Evolutionary conservation across 306 rosid genomes (phyloP).

Genomic region (Vigna radiata): DNA sequence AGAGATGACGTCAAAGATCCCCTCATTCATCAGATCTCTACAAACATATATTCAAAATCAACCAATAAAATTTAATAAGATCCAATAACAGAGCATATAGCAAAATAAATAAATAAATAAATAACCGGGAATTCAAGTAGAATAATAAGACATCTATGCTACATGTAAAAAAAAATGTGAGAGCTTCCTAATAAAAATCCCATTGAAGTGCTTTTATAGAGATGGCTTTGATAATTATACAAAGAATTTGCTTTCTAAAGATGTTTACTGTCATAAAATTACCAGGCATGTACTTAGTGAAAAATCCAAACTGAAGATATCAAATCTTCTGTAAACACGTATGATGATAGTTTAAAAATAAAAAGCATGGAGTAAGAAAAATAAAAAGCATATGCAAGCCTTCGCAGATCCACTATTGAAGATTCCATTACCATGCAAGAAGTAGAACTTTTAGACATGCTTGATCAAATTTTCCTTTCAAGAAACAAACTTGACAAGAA

Average conservation of each 20-base stretch:
- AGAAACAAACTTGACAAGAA: constrained; percentile 2
- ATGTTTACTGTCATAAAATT: background rate
- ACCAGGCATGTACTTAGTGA: background rate
- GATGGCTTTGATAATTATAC: constrained; percentile 5
- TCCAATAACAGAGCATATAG: background rate
- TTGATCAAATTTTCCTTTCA: constrained; percentile 27
- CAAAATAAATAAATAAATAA: background rate
- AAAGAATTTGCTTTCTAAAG: constrained; percentile 19
- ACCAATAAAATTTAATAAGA: constrained; percentile 20
- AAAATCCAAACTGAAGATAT: constrained; percentile 15
- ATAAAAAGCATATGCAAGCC: constrained; percentile 7
- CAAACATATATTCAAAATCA: constrained; percentile 40
- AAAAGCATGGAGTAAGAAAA: background rate
- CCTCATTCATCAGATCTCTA: constrained; percentile 97
- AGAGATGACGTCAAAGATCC: constrained; percentile 78
- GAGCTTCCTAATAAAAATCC: constrained; percentile 18
- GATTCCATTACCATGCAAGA: constrained; percentile 12
- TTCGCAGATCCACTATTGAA: background rate
- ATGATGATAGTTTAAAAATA: constrained; percentile 4
- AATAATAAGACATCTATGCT: background rate
- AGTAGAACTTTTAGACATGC: background rate
- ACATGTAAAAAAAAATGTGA: background rate
- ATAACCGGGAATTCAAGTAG: background rate
- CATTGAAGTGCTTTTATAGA: background rate
- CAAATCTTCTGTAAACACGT: background rate